Evolutionary conservation across 108 stramenopile genomes (phyloP), one percentile per base, ranked within the genome.

Genomic region (Ochromonas danica): DNA sequence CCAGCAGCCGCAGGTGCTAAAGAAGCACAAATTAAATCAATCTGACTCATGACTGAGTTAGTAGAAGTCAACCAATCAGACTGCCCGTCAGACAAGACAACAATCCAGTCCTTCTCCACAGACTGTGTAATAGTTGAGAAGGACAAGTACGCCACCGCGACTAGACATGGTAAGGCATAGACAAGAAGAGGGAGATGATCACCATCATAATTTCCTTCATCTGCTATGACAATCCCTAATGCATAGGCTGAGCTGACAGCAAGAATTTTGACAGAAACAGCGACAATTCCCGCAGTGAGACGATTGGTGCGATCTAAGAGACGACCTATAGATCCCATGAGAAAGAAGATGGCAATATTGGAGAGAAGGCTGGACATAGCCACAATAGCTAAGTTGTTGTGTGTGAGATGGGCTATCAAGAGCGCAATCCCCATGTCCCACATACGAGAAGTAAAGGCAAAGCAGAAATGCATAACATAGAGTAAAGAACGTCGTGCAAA

Each of bases 41-140:
- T 75, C 51, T 39, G 36, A 10, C 40, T 75, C 40, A 75, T 3
- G 10, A 42, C 40, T 10, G 72, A 75, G 40, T 75, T 75, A 10
- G 72, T 75, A 28, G 6, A 10, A 6, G 72, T 35, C 40, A 75
- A 41, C 72, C 72, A 75, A 3, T 3, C 72, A 6, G 72, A 57
- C 14, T 75, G 6, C 6, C 40, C 40, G 10, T 27, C 40, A 6
- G 72, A 39, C 31, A 75, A 41, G 10, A 75, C 72, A 6, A 75
- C 72, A 36, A 75, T 60, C 72, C 72, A 75, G 40, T 75, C 72
- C 51, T 75, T 75, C 40, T 75, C 72, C 17, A 75, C 31, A 6
- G 72, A 75, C 40, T 57, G 43, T 3, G 36, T 33, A 41, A 75
- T 60, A 38, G 51, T 75, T 27, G n/a, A 28, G 17, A 75, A 42